Conservation (phyloP, 2,329 filamentous ascomycete genomes). For the Orbilia brochopaga region DNA sequence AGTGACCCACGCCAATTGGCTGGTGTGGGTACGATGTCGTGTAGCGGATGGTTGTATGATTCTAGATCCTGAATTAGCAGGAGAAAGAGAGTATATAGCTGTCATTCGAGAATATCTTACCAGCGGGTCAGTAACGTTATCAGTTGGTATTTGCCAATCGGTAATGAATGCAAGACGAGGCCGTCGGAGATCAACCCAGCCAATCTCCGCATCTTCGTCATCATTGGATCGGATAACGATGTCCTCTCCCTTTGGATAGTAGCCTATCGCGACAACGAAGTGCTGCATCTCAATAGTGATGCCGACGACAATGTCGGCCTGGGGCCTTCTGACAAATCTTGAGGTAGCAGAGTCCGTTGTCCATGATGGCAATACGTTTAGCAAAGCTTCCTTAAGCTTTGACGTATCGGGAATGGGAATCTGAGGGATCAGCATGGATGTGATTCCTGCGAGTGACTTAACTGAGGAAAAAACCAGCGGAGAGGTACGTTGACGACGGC, state of each 20-base stretch:
- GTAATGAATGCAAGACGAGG: slow-evolving; percentile 8
- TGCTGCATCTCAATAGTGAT: slow-evolving; percentile 17
- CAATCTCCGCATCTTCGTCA: slow-evolving; percentile 7
- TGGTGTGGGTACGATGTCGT: slow-evolving; percentile 25
- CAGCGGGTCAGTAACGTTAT: not conserved
- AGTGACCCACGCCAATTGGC: slow-evolving; percentile 12
- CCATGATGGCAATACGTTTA: slow-evolving; percentile 39
- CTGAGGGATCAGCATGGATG: slow-evolving; percentile 24
- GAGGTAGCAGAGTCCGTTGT: slow-evolving; percentile 37
- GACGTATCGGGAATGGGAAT: slow-evolving; percentile 45
- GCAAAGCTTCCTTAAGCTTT: slow-evolving; percentile 33
- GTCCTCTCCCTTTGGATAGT: slow-evolving; percentile 32
- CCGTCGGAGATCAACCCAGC: slow-evolving; percentile 12
- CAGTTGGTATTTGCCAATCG: slow-evolving; percentile 5
- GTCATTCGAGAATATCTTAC: slow-evolving; percentile 18
- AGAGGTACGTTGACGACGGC: slow-evolving; percentile 25
- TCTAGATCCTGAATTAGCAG: slow-evolving; percentile 2
- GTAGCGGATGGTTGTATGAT: slow-evolving; percentile 13
- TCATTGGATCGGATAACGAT: slow-evolving; percentile 13
- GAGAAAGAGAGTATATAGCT: not conserved
- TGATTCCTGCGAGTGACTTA: slow-evolving; percentile 28
- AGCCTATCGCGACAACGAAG: slow-evolving; percentile 18
- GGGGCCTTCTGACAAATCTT: slow-evolving; percentile 30
- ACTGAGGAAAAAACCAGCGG: slow-evolving; percentile 35
- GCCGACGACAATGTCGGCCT: slow-evolving; percentile 39